These are phyloP conservation scores for Botrytis elliptica DNA, from an alignment of 2,329 filamentous ascomycete genomes.

Conservation along the genomic window DNA sequence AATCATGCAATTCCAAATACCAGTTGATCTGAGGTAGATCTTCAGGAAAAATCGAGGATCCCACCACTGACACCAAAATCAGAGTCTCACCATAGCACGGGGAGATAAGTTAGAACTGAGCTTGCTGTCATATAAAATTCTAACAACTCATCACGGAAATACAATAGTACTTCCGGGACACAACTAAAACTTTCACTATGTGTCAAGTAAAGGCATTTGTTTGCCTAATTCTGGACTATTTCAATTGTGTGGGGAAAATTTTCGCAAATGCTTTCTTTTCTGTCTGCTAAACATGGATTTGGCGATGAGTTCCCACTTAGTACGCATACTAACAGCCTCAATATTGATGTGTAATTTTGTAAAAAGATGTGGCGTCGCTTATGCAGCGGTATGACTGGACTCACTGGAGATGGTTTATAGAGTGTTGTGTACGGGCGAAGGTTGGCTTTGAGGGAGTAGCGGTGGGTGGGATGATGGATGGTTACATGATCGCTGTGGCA, in stretches of 20 bases:
- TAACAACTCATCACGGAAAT: slow-evolving; percentile 17
- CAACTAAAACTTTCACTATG: neutral
- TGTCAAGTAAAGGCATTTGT: neutral
- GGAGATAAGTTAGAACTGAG: neutral
- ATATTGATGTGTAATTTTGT: slow-evolving; percentile 3
- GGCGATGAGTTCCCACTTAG: slow-evolving; percentile 6
- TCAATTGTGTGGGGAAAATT: neutral
- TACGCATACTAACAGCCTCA: slow-evolving; percentile 8
- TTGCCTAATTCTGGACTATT: neutral
- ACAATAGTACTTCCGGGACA: neutral
- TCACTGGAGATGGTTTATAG: neutral
- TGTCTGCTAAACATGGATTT: neutral
- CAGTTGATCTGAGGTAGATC: neutral
- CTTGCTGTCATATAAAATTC: neutral
- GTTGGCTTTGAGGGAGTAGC: neutral
- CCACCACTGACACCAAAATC: neutral
- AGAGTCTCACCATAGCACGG: slow-evolving; percentile 1
- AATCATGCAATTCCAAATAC: neutral
- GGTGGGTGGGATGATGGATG: slow-evolving; percentile 2
- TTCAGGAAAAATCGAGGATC: neutral
- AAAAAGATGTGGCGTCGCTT: neutral
- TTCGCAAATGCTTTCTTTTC: neutral
- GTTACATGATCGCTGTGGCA: neutral
- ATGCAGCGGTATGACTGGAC: neutral
- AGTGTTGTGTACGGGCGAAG: neutral